These are phyloP conservation scores for Zymoseptoria tritici DNA, from an alignment of 2,329 filamentous ascomycete genomes.

Conservation along the genomic window DNA sequence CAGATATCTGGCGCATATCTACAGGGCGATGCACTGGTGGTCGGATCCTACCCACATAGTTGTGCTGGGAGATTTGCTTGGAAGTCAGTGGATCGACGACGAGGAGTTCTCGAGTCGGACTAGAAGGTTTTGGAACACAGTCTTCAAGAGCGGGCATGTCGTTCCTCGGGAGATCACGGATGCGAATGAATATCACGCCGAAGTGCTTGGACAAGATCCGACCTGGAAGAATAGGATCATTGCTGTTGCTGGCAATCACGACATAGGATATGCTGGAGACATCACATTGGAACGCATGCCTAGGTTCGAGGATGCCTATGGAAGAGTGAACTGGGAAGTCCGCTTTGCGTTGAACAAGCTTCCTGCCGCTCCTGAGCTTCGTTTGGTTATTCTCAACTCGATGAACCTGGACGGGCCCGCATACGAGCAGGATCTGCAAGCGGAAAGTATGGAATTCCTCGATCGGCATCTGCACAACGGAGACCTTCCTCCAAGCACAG, in stretches of 20 bases:
- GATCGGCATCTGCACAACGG: constrained; percentile 13
- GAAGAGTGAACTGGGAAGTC: constrained; percentile 84
- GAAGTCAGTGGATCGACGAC: constrained; percentile 89
- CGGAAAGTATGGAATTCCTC: constrained; percentile 64
- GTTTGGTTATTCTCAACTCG: constrained; percentile 79
- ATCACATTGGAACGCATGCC: constrained; percentile 66
- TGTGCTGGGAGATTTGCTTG: constrained; percentile 83
- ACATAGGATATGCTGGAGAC: constrained; percentile 93
- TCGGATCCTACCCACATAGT: constrained; percentile 75
- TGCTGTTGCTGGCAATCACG: constrained; percentile 90
- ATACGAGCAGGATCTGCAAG: constrained; percentile 57
- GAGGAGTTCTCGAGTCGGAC: constrained; percentile 72
- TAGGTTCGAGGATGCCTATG: constrained; percentile 79
- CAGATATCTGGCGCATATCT: constrained; percentile 88
- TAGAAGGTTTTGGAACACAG: constrained; percentile 22
- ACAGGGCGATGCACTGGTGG: constrained; percentile 77
- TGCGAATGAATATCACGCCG: constrained; percentile 23
- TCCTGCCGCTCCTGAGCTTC: constrained; percentile 55
- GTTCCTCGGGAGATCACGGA: constrained; percentile 26
- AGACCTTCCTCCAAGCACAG: constrained; percentile 23
- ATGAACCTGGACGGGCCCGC: constrained; percentile 90
- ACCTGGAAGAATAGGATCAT: constrained; percentile 72
- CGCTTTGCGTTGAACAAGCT: constrained; percentile 48
- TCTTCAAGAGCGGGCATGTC: constrained; percentile 21
- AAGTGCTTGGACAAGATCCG: constrained; percentile 39